These are phyloP conservation scores for Helianthus tuberosus DNA, from an alignment of 129 eudicot genomes.

Conservation along the genomic window DNA sequence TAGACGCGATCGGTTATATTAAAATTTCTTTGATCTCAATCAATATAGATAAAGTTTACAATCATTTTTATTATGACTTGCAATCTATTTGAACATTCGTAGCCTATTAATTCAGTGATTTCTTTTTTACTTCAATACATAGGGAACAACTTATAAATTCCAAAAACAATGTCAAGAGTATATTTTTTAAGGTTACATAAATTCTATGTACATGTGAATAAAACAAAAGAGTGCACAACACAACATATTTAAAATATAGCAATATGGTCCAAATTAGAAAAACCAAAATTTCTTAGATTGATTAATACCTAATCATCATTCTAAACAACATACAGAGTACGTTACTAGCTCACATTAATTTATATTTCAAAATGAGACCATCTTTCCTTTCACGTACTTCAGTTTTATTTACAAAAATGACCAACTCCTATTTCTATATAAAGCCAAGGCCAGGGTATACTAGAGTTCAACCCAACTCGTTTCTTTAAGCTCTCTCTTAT, in stretches of 20 bases:
- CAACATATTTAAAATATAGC: too few species aligned
- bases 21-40: too few species aligned
- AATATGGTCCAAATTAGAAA: neutral
- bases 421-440: neutral
- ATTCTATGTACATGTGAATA: neutral
- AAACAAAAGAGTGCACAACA: constrained; percentile 1
- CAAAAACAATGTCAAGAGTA: neutral
- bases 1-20: too few species aligned
- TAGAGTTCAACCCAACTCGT: constrained; percentile 12
- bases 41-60: too few species aligned
- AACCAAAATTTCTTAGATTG: neutral
- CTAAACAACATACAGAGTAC: constrained; percentile 1
- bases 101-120: too few species aligned
- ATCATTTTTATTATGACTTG: too few species aligned
- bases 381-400: neutral
- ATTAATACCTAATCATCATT: neutral
- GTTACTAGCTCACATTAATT: neutral
- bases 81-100: too few species aligned
- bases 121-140: too few species aligned
- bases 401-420: neutral
- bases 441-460: neutral
- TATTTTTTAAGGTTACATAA: too few species aligned
- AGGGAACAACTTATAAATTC: neutral
- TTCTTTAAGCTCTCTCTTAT: constrained; percentile 8
- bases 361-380: neutral